Evolutionary conservation across 2,329 filamentous ascomycete genomes (phyloP), one percentile per base, ranked within the genome.

Genomic region (Aspergillus fumigatus): DNA sequence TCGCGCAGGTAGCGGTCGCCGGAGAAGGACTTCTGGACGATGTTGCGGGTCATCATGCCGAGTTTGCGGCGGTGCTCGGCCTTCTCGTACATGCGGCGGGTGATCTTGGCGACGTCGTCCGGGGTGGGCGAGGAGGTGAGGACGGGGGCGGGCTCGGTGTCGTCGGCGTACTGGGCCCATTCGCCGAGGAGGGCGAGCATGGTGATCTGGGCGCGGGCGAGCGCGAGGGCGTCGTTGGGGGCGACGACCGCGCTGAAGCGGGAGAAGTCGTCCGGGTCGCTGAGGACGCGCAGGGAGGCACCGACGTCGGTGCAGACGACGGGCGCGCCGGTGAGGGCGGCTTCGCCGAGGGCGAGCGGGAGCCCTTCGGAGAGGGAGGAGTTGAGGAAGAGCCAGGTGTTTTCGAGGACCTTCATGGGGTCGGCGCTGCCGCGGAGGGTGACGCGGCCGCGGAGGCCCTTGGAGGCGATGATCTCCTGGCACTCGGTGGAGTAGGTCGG

Each of bases 181-280:
- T 85, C 80, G 3, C 82, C 84, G 1, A 86, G 72, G 75, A 88
- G 80, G 6, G 79, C 83, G 11, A 88, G 76, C 62, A 87, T 78
- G 55, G 82, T 81, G 59, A 88, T 81, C 63, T 88, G 85, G 0
- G 85, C 85, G 25, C 80, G 76, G 1, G 84, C 85, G 1, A 88
- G 75, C 4, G 81, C 80, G 40, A 79, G 77, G 3, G 84, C 79
- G 66, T 88, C 85, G 62, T 87, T 87, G 2, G 84, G 85, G 14
- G 84, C 82, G 2, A 87, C 84, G 4, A 87, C 82, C 56, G 83
- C 84, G 59, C 82, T 84, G 72, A 83, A 87, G 26, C 79, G 73
- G 4, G 78, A 74, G 61, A 74, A 77, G 49, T 76, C 75, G 51
- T 80, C 72, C 2, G 73, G 72, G 48, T 76, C 73, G 47, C 71